phyloP scores from a whole-genome alignment of 2,329 filamentous ascomycete genomes.

The Metarhizium sp. region DNA sequence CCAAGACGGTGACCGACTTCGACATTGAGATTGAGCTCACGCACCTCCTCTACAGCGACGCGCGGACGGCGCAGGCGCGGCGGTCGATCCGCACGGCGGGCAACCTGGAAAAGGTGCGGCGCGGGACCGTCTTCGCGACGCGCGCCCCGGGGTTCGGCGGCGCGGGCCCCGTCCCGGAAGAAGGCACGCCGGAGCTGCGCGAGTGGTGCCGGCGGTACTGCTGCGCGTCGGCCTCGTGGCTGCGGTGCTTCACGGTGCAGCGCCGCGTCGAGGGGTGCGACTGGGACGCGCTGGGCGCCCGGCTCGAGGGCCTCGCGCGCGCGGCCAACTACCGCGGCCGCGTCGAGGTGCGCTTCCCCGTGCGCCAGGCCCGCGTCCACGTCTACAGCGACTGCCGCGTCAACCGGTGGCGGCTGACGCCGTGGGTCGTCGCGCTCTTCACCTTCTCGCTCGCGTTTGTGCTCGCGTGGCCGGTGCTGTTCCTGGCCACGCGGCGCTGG shows the following conservation, averaged over 20 bases:
- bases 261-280: slow-evolving; percentile 53
- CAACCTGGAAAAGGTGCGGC: slow-evolving; percentile 50
- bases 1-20: slow-evolving; percentile 42
- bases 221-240: slow-evolving; percentile 43
- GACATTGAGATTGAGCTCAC: slow-evolving; percentile 50
- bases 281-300: slow-evolving; percentile 37
- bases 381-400: slow-evolving; percentile 54
- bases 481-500: slow-evolving; percentile 58
- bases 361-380: slow-evolving; percentile 45
- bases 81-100: slow-evolving; percentile 39
- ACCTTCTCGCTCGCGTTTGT: slow-evolving; percentile 59
- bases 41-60: slow-evolving; percentile 42
- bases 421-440: slow-evolving; percentile 56
- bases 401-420: slow-evolving; percentile 55
- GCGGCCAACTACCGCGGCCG: slow-evolving; percentile 59
- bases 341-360: slow-evolving; percentile 49
- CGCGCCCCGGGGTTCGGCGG: slow-evolving; percentile 36
- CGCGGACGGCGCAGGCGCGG: slow-evolving; percentile 30
- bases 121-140: slow-evolving; percentile 52
- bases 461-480: slow-evolving; percentile 61
- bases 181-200: slow-evolving; percentile 21
- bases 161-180: slow-evolving; percentile 16
- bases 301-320: slow-evolving; percentile 48
- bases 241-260: slow-evolving; percentile 47
- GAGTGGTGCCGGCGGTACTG: slow-evolving; percentile 65